A percentile compares a stretch with the other conserved stretches of the same genome.
phyloP scores from a whole-genome alignment of 805 yeast genomes.

The Candida montana region DNA sequence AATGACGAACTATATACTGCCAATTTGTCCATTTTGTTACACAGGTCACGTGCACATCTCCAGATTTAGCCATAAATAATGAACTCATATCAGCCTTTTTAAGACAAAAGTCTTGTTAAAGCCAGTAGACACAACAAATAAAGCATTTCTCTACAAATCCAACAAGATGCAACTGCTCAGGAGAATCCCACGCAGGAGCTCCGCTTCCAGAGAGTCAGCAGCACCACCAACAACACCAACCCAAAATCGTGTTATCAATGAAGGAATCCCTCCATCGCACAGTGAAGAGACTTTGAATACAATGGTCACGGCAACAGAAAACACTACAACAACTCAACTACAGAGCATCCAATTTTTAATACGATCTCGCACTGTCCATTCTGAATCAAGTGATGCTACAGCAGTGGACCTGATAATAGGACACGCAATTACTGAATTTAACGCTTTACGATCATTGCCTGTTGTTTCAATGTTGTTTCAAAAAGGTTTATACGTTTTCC shows the following conservation, averaged over 20 bases:
- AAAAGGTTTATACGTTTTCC: constrained; percentile 34
- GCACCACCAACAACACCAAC: neutral
- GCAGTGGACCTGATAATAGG: constrained; percentile 22
- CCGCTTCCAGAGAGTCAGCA: neutral
- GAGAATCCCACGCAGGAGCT: neutral
- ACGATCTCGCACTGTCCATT: neutral
- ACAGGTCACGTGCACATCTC: too few species aligned
- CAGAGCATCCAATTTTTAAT: neutral
- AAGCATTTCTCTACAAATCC: too few species aligned
- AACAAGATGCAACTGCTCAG: neutral
- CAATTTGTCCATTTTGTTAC: too few species aligned
- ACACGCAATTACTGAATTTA: constrained; percentile 19
- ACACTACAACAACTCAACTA: neutral
- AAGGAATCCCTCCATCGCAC: neutral
- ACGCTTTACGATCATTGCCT: constrained; percentile 27
- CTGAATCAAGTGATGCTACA: constrained; percentile 6
- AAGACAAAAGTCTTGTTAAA: too few species aligned
- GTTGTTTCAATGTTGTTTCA: constrained; percentile 29
- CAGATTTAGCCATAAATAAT: too few species aligned
- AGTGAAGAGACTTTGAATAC: neutral
- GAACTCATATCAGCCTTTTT: too few species aligned
- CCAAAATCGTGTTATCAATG: neutral
- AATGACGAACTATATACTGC: too few species aligned
- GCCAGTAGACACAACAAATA: too few species aligned
- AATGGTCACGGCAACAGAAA: neutral